Conservation (phyloP, 2,329 filamentous ascomycete genomes). For the Aspergillus versicolor region DNA sequence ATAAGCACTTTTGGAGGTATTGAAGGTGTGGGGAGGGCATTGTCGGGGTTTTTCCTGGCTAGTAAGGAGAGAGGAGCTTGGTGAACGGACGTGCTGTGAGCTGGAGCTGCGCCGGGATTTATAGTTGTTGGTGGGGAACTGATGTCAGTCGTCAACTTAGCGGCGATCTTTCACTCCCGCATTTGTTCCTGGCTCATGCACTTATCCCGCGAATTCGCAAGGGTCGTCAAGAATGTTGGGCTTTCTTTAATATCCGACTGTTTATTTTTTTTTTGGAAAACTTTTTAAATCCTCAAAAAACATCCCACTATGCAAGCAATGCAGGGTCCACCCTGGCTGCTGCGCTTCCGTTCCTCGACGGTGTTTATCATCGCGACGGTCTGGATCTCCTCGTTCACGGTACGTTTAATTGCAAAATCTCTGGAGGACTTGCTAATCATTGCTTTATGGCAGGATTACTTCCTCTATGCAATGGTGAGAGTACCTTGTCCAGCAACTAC, state of each 20-base stretch:
- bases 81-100: not conserved
- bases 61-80: not conserved
- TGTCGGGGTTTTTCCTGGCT: not conserved
- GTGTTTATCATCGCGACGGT: slow-evolving; percentile 61
- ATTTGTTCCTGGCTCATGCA: not conserved
- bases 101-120: not conserved
- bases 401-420: slow-evolving; percentile 12
- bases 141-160: slow-evolving; percentile 1
- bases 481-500: not conserved
- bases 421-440: not conserved
- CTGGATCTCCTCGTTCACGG: slow-evolving; percentile 33
- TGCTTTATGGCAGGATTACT: slow-evolving; percentile 21
- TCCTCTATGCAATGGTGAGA: slow-evolving; percentile 32
- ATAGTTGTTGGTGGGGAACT: slow-evolving; percentile 1
- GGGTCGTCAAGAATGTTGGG: too few species aligned
- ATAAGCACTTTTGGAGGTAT: slow-evolving; percentile 71
- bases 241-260: too few species aligned
- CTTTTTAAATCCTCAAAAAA: not conserved
- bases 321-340: slow-evolving; percentile 24
- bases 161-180: not conserved
- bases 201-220: too few species aligned
- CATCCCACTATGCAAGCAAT: not conserved
- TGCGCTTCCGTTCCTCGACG: slow-evolving; percentile 58
- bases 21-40: slow-evolving; percentile 33
- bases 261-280: too few species aligned